phyloP scores from a whole-genome alignment of 345 rosid genomes.

The Hypericum androsaemum region DNA sequence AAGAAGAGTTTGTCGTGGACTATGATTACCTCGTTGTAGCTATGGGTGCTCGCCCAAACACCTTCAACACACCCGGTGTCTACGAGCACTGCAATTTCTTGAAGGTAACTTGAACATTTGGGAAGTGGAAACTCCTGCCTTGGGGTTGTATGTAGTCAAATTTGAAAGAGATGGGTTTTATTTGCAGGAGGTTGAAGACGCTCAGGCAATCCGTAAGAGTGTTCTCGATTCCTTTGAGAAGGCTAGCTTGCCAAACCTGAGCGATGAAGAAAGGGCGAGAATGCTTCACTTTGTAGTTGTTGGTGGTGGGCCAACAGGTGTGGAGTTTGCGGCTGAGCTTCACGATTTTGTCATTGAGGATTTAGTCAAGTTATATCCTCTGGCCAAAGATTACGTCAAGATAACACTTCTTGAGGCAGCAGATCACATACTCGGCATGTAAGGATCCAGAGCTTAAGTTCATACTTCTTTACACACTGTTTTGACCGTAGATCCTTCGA shows the following conservation, averaged over 20 bases:
- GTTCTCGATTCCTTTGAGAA: slow-evolving; percentile 86
- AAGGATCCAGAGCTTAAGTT: slow-evolving; percentile 9
- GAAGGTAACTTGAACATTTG: slow-evolving; percentile 52
- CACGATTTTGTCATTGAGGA: slow-evolving; percentile 89
- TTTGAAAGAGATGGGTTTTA: slow-evolving; percentile 7
- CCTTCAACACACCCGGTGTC: slow-evolving; percentile 94
- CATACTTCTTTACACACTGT: too few relatives aligned
- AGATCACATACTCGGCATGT: slow-evolving; percentile 91
- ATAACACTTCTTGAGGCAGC: slow-evolving; percentile 95
- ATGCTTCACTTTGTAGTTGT: slow-evolving; percentile 94
- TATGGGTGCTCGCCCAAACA: slow-evolving; percentile 89
- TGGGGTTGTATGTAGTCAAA: slow-evolving; percentile 1
- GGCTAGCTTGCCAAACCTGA: slow-evolving; percentile 77
- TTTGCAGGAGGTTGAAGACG: slow-evolving; percentile 92
- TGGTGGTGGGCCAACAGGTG: slow-evolving; percentile 99
- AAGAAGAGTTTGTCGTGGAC: slow-evolving; percentile 63
- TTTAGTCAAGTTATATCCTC: slow-evolving; percentile 70
- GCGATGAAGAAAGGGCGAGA: slow-evolving; percentile 76
- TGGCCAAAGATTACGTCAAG: slow-evolving; percentile 41
- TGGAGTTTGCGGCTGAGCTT: slow-evolving; percentile 96
- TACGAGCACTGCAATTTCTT: slow-evolving; percentile 82
- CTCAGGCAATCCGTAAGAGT: slow-evolving; percentile 72
- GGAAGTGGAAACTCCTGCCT: not conserved
- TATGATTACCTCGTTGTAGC: slow-evolving; percentile 92
- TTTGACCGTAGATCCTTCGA: too few relatives aligned